Base-by-base conservation (phyloP, 75 land plant species). In the Azolla pinnata region DNA sequence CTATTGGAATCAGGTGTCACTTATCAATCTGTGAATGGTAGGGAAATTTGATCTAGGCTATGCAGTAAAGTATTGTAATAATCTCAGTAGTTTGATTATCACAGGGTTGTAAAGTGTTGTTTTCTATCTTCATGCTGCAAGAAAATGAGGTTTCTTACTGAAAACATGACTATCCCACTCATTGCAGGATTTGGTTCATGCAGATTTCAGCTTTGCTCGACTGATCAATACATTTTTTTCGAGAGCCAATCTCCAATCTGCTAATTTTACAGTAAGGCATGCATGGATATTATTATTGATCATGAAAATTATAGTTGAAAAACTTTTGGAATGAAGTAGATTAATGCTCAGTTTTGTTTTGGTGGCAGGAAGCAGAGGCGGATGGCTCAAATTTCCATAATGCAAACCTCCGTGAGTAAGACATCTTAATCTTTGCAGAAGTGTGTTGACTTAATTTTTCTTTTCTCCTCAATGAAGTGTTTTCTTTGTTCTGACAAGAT, bases 331-430 rank as follows among this genome's bases (percentile, higher is more conserved):
- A 0, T 2, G 17, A 4, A 32, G 24, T 57, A 32, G 21, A 32
- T 16, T 25, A 60, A 23, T 38, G 14, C n/a, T 40, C 46, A 29
- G 20, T 59, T 2, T 40, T 26, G 14, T 9, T 58, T 38, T 34
- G 51, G 16, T 24, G 19, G 18, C 21, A 35, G 9, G 19, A 2
- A 27, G 83, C 69, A 19, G 86, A 82, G 60, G 96, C 90, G 32
- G 91, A 78, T 48, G 81, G 74, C 33, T 86, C 90, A 24, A 86
- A 75, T 21, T 89, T 89, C 46, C 91, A 89, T 20, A 73, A 83
- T 75, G 96, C 96, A 44, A 83, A 54, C 47, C 72, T 85, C 66
- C 77, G 83, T 9, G 89, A 85, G 89, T 85, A 79, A 75, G 83
- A 54, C 20, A 18, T 18, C 49, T 46, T 46, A 2, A 46, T 2